Conservation (phyloP, 2,329 filamentous ascomycete species). For the Cladosporium sp. region DNA sequence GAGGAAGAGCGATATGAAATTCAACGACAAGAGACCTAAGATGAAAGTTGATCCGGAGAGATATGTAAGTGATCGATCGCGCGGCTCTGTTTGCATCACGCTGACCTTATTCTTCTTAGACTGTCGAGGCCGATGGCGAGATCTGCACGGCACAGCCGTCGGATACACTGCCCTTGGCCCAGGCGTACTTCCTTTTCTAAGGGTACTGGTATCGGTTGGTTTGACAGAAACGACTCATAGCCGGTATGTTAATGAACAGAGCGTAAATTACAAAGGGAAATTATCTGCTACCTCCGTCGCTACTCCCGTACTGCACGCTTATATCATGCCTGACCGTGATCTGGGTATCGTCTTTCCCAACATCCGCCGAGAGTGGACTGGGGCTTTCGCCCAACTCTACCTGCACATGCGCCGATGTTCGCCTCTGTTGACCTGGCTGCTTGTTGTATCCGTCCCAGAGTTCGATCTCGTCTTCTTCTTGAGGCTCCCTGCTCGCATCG, state of each 20-base stretch:
- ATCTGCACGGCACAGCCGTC: constrained; percentile 74
- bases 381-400: too few species aligned
- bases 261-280: neutral
- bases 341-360: neutral
- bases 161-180: constrained; percentile 70
- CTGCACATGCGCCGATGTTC: neutral
- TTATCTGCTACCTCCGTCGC: neutral
- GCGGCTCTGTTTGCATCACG: constrained; percentile 3
- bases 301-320: constrained; percentile 1
- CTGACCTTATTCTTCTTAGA: constrained; percentile 40
- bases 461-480: constrained; percentile 11
- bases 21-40: constrained; percentile 77
- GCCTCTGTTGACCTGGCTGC: neutral
- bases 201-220: neutral
- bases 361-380: neutral
- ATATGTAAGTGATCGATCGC: constrained; percentile 57
- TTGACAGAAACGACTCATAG: neutral
- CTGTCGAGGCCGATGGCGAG: constrained; percentile 79
- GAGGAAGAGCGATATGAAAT: constrained; percentile 86
- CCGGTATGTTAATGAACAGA: neutral
- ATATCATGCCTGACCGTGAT: constrained; percentile 8
- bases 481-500: neutral
- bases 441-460: neutral
- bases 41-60: constrained; percentile 93
- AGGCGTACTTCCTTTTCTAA: constrained; percentile 70